Evolutionary conservation across 1,139 yeast species (phyloP).

Genomic region (Debaryomycetaceae sp.): DNA sequence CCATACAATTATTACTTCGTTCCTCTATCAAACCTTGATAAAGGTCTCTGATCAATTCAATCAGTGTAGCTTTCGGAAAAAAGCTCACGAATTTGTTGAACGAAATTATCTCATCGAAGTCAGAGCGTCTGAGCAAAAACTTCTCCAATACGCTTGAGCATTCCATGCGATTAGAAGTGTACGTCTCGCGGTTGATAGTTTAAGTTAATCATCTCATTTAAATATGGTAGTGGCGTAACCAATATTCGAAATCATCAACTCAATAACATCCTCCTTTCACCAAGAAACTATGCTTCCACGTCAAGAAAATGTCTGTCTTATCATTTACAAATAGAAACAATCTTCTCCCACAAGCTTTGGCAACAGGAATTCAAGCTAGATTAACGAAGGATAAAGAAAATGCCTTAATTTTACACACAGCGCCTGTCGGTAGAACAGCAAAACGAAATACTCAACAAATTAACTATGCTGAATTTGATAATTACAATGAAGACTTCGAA

Average conservation of each 20-base stretch:
- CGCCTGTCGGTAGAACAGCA: slow-evolving; percentile 73
- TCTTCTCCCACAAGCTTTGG: slow-evolving; percentile 68
- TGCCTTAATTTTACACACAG: slow-evolving; percentile 56
- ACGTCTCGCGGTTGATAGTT: no score
- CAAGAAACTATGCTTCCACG: no score
- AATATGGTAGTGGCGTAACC: no score
- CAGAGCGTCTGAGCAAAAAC: slow-evolving; percentile 7
- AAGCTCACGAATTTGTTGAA: slow-evolving; percentile 10
- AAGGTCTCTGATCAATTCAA: slow-evolving; percentile 10
- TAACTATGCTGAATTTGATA: slow-evolving; percentile 78
- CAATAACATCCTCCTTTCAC: no score
- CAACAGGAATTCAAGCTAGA: slow-evolving; percentile 67
- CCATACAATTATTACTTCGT: slow-evolving; percentile 11
- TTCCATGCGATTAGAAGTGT: slow-evolving; percentile 6
- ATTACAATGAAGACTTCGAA: slow-evolving; percentile 59
- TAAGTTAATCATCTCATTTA: no score
- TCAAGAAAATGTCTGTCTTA: slow-evolving; percentile 9
- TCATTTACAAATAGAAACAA: slow-evolving; percentile 15
- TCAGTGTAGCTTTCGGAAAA: slow-evolving; percentile 14
- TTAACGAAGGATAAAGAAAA: slow-evolving; percentile 61
- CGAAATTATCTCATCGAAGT: slow-evolving; percentile 7
- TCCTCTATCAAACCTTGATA: slow-evolving; percentile 19
- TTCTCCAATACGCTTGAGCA: slow-evolving; percentile 7
- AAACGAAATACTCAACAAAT: slow-evolving; percentile 72
- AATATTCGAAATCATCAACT: no score